Evolutionary conservation across 495 filamentous ascomycete species (phyloP).

Genomic region (Podospora didyma): DNA sequence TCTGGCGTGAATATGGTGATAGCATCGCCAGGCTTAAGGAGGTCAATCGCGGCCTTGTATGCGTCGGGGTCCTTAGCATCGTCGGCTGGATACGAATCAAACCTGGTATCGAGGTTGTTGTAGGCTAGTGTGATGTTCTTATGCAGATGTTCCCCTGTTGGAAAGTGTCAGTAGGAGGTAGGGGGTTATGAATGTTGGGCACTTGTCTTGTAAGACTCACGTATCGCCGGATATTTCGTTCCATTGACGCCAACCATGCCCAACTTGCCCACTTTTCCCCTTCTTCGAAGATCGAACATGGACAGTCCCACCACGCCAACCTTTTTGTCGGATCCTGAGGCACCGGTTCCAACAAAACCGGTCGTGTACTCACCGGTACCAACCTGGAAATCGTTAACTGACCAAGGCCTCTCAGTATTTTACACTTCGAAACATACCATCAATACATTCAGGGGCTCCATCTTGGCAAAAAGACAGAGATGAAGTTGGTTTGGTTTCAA

Average conservation of each 20-base stretch:
- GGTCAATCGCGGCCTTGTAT: constrained; percentile 88
- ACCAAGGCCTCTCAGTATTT: background rate
- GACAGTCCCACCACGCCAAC: constrained; percentile 88
- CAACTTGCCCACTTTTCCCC: constrained; percentile 81
- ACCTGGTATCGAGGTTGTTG: constrained; percentile 80
- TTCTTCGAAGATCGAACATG: constrained; percentile 81
- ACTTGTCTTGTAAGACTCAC: constrained; percentile 44
- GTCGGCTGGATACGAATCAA: constrained; percentile 75
- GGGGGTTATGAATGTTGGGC: background rate
- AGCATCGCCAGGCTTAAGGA: constrained; percentile 74
- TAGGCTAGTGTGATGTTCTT: constrained; percentile 87
- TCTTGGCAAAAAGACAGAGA: constrained; percentile 34
- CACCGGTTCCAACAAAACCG: constrained; percentile 75
- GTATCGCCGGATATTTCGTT: constrained; percentile 84
- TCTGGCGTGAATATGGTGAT: constrained; percentile 98
- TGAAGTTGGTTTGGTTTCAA: too few relatives aligned
- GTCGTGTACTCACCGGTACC: constrained; percentile 97
- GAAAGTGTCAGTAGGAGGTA: background rate
- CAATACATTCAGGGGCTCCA: constrained; percentile 78
- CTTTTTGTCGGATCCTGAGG: constrained; percentile 83
- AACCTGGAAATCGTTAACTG: constrained; percentile 45
- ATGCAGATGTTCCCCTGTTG: constrained; percentile 72
- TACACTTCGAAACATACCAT: constrained; percentile 56
- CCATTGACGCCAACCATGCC: constrained; percentile 90
- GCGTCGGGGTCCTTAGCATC: constrained; percentile 68